Percentiles rank a stretch among this genome's conserved stretches.
Conservation (phyloP, 371 early-diverging fungal species). For the Rhizopus delemar region DNA sequence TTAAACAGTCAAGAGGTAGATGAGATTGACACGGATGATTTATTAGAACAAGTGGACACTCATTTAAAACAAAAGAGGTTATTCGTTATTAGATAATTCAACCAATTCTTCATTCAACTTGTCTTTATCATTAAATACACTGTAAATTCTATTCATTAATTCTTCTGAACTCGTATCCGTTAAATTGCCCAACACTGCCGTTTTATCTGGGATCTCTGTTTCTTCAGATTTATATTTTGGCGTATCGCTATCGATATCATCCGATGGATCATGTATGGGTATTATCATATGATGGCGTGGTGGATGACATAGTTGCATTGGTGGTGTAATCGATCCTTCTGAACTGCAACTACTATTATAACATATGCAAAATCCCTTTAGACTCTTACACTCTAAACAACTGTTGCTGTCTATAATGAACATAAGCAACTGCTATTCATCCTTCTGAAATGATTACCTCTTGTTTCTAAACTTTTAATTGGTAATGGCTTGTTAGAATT, state of each 20-base stretch:
- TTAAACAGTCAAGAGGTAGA: conserved; percentile 11
- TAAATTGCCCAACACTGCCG: conserved; percentile 37
- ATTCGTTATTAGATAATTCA: conserved; percentile 11
- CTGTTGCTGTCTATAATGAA: neutral
- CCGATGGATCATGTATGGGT: conserved; percentile 52
- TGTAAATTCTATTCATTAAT: conserved; percentile 47
- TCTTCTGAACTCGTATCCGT: conserved; percentile 47
- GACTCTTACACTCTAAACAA: neutral
- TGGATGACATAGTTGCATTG: neutral
- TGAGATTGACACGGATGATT: conserved; percentile 33
- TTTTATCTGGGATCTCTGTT: conserved; percentile 23
- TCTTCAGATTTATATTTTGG: conserved; percentile 45
- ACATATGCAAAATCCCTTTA: neutral
- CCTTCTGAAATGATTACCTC: neutral
- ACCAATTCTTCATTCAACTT: conserved; percentile 5
- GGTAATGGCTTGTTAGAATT: conserved; percentile 5
- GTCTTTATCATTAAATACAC: conserved; percentile 25
- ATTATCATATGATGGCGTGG: conserved; percentile 27
- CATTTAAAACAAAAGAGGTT: conserved; percentile 5
- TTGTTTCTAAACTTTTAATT: conserved; percentile 4
- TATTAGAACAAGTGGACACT: conserved; percentile 24
- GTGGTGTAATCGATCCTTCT: conserved; percentile 1
- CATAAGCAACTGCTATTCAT: neutral
- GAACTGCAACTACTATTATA: neutral
- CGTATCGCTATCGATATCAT: conserved; percentile 52